Percentiles rank a stretch among this genome's conserved stretches.
Evolutionary conservation across 2,329 filamentous ascomycete species (phyloP).

Genomic region (Nemania diffusa): DNA sequence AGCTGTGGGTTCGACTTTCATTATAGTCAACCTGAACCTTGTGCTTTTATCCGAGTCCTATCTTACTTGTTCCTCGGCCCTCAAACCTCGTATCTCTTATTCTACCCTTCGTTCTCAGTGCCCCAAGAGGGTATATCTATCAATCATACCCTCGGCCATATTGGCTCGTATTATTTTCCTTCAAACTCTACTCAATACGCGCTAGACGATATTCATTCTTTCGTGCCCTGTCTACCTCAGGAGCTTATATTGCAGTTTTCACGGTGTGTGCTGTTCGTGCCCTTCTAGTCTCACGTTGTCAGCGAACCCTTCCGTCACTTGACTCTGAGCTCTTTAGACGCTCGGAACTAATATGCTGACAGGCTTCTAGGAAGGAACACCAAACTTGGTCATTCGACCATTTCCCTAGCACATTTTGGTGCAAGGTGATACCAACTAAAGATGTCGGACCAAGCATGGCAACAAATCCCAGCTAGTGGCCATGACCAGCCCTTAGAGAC

Average conservation of each 20-base stretch:
- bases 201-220: constrained; percentile 13
- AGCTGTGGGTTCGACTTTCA: constrained; percentile 8
- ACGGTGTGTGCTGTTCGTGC: not conserved
- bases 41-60: not conserved
- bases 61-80: constrained; percentile 5
- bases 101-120: constrained; percentile 10
- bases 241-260: not conserved
- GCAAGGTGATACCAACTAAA: not conserved
- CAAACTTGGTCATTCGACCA: not conserved
- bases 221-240: not conserved
- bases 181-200: constrained; percentile 13
- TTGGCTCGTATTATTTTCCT: constrained; percentile 2
- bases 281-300: not conserved
- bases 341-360: not conserved
- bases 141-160: not conserved
- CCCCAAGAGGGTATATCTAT: constrained; percentile 18
- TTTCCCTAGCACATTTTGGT: too few species aligned
- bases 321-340: not conserved
- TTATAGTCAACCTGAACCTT: constrained; percentile 4
- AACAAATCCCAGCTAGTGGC: constrained; percentile 16
- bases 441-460: constrained; percentile 26
- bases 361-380: not conserved
- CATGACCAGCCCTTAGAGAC: constrained; percentile 13
- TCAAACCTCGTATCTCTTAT: constrained; percentile 5
- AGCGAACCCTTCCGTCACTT: not conserved